Percentiles rank a stretch among this genome's conserved stretches.
Evolutionary conservation across 2,329 filamentous ascomycete species (phyloP).

Genomic region (Nigrospora oryzae): DNA sequence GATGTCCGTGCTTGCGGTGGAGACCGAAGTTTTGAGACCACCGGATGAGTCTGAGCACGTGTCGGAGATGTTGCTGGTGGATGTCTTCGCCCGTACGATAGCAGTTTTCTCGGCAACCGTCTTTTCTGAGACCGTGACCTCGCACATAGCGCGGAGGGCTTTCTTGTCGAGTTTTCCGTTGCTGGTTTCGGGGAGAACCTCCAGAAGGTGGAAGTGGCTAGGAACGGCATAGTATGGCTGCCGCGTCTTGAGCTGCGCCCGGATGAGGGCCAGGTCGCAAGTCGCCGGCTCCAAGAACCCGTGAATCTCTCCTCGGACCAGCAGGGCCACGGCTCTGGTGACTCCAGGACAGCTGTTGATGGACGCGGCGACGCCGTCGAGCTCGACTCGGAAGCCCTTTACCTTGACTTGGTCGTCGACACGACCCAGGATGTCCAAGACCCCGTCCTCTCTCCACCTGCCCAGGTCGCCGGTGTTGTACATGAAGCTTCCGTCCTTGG

Average conservation of each 20-base stretch:
- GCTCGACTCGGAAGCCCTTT: constrained; percentile 53
- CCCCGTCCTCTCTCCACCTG: constrained; percentile 43
- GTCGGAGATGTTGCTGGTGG: constrained; percentile 1
- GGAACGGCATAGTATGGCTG: constrained; percentile 50
- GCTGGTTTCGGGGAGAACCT: constrained; percentile 37
- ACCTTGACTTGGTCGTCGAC: constrained; percentile 56
- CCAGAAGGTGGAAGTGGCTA: constrained; percentile 30
- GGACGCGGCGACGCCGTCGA: constrained; percentile 47
- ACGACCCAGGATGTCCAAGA: constrained; percentile 45
- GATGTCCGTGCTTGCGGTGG: neutral
- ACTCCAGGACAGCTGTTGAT: constrained; percentile 30
- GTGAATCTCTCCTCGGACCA: constrained; percentile 4
- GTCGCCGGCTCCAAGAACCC: constrained; percentile 4
- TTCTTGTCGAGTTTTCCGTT: constrained; percentile 51
- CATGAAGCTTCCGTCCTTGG: constrained; percentile 41
- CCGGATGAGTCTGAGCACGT: neutral
- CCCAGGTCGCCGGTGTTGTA: constrained; percentile 55
- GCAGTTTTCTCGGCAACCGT: constrained; percentile 4
- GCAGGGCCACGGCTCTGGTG: constrained; percentile 1
- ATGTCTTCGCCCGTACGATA: neutral
- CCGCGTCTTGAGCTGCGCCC: constrained; percentile 27
- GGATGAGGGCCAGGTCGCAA: constrained; percentile 18
- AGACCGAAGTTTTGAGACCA: neutral
- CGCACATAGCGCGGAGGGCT: constrained; percentile 27
- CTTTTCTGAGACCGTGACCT: constrained; percentile 4